Percentiles rank a stretch among this genome's conserved stretches.
Conservation (phyloP, 2,329 filamentous ascomycete species). For the Rhynchosporium graminicola region DNA sequence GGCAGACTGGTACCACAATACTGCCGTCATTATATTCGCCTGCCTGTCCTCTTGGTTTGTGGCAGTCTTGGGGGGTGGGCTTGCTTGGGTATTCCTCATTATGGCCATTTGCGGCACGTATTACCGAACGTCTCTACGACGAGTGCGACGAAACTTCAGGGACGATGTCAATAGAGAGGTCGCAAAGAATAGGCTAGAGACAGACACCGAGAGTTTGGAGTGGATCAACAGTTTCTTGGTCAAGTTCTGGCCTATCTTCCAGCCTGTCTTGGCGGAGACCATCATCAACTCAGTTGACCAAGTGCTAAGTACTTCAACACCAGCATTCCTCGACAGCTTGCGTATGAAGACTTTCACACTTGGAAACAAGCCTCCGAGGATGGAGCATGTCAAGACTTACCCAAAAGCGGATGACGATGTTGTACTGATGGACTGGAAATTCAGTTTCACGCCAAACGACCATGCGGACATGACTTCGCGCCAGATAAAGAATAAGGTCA, state of each 20-base stretch:
- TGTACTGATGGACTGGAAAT: slow-evolving; percentile 99
- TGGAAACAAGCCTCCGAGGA: slow-evolving; percentile 88
- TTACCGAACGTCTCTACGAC: slow-evolving; percentile 91
- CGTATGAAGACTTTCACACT: slow-evolving; percentile 92
- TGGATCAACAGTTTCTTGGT: slow-evolving; percentile 99
- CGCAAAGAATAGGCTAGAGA: slow-evolving; percentile 83
- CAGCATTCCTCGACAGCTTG: slow-evolving; percentile 88
- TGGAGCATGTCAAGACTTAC: slow-evolving; percentile 98
- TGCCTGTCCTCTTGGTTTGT: slow-evolving; percentile 89
- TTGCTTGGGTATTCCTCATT: slow-evolving; percentile 90
- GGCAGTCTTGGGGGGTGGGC: slow-evolving; percentile 83
- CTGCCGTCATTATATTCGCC: slow-evolving; percentile 89
- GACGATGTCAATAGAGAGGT: slow-evolving; percentile 91
- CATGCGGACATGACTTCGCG: slow-evolving; percentile 85
- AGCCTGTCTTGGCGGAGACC: slow-evolving; percentile 87
- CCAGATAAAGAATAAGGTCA: slow-evolving; percentile 93
- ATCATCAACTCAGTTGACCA: slow-evolving; percentile 95
- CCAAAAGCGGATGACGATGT: slow-evolving; percentile 93
- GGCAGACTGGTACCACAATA: slow-evolving; percentile 97
- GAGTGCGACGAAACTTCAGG: slow-evolving; percentile 91
- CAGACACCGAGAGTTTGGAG: slow-evolving; percentile 87
- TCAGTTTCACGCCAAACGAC: slow-evolving; percentile 98
- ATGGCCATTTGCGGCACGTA: slow-evolving; percentile 94
- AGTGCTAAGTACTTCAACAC: slow-evolving; percentile 88
- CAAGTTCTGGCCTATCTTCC: slow-evolving; percentile 99